Evolutionary conservation across 2,329 filamentous ascomycete genomes (phyloP), one percentile per base, ranked within the genome.

Genomic region (Colletotrichum euphorbiae): DNA sequence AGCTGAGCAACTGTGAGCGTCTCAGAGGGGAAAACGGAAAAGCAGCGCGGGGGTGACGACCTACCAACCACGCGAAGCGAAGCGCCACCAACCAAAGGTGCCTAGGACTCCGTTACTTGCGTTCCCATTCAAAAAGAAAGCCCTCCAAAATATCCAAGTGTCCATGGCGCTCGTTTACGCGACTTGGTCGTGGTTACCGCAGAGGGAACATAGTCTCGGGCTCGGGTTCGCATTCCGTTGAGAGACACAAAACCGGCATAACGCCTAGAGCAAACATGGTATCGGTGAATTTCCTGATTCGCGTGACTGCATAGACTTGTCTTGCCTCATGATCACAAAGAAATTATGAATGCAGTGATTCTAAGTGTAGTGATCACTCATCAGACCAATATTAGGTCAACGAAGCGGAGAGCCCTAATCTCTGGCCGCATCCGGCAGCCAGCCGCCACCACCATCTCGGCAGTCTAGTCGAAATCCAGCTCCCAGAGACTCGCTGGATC

Each of bases 361-460:
- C 3, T 1, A 15, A 8, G 1, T 13, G 36, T 13, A 15, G 36
- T 38, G 13, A 13, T 38, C 36, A 12, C 36, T 15, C 36, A 38
- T 11, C 11, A 12, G 13, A 12, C 36, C 36, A 15, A 11, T 2
- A 15, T 11, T 4, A 38, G 28, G 36, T 3, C 36, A 11, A 38
- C 36, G n/a, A n/a, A n/a, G n/a, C 21, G 3, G 36, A 15, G 5
- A 28, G 5, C 12, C 12, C 36, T 12, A 38, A 3, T 28, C 8
- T 48, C 19, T 48, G 45, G 52, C 52, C 21, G 38, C 19, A 42
- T 56, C 12, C 52, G 52, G 52, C 36, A 42, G 36, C 9, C 21
- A 28, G 24, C 9, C 24, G 38, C 52, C 52, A 56, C 52, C 38
- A 56, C 2, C 12, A 33, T 56, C 28, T 38, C 12, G 13, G 13